Base-by-base conservation (phyloP, 305 asterid genomes). In the Solanum chacoense region DNA sequence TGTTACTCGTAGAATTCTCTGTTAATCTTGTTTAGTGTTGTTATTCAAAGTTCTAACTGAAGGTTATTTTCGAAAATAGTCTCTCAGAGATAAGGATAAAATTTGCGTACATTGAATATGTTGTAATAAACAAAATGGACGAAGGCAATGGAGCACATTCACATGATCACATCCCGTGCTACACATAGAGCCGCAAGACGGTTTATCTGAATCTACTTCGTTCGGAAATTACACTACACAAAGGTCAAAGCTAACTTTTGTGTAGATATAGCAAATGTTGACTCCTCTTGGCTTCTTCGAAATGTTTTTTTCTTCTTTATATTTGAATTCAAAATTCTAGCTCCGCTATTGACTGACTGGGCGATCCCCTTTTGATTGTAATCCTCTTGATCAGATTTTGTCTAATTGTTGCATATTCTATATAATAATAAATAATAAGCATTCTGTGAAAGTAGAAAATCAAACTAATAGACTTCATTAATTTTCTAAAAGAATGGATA, bases 401-500 rank as follows among this genome's bases (percentile, higher is more conserved):
- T 22, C 22, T 22, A 24, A 24, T 79, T 40, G 85, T 79, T 26
- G 8, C 85, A 26, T 42, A 63, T 80, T 40, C 9, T 42, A 50
- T 50, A 50, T 45, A 45, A n/a, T n/a, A n/a, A 40, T 35, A 35
- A 31, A 35, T 35, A 36, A 81, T 22, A 50, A 11, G 40, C 40
- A 83, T 18, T 45, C 26, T 83, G 40, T 36, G 8, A 29, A 20
- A 45, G 71, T 78, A 83, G 86, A 55, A 20, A 55, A 55, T 55
- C 74, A 55, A 84, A 84, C 74, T 84, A 32, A 84, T 7, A 84
- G 45, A 84, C 87, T 84, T 84, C 75, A 84, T 55, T 55, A 32
- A 84, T 32, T 84, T 84, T 55, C 87, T 55, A 32, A 84, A 84
- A 84, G 87, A 84, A 84, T 84, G 87, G 45, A 84, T 84, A 50